These are phyloP conservation scores for Helotiales sp. DNA, from an alignment of 2,329 filamentous ascomycete species.

Conservation along the genomic window DNA sequence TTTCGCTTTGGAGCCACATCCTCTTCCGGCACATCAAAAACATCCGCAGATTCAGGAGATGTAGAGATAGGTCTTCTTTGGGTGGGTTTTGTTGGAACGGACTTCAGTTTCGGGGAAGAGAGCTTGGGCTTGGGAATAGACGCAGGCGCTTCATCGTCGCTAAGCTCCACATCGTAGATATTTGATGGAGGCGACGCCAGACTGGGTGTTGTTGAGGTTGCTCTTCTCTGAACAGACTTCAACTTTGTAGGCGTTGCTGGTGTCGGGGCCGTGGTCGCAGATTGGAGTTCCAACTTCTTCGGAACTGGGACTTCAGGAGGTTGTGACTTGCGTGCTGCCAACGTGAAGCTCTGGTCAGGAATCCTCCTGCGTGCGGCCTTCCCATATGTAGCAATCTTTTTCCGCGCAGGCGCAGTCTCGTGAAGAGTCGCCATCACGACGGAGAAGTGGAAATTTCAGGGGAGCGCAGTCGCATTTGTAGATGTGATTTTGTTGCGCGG, in stretches of 20 bases:
- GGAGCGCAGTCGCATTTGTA: not conserved
- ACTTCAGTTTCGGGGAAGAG: not conserved
- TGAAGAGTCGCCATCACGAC: slow-evolving; percentile 32
- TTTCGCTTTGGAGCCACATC: slow-evolving; percentile 16
- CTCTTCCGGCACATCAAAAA: slow-evolving; percentile 26
- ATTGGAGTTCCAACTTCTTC: not conserved
- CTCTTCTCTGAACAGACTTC: slow-evolving; percentile 6
- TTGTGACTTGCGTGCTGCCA: slow-evolving; percentile 21
- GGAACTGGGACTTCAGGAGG: slow-evolving; percentile 19
- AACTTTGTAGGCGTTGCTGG: slow-evolving; percentile 10
- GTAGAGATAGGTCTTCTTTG: not conserved
- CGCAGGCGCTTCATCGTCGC: slow-evolving; percentile 18
- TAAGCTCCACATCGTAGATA: slow-evolving; percentile 18
- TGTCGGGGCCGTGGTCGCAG: slow-evolving; percentile 5
- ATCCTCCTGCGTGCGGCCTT: slow-evolving; percentile 33
- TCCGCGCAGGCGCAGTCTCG: slow-evolving; percentile 26
- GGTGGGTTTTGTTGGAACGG: not conserved
- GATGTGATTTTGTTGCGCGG: not conserved
- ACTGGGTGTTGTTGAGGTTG: slow-evolving; percentile 9
- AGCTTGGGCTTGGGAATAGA: not conserved
- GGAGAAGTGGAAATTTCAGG: not conserved
- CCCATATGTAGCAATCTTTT: slow-evolving; percentile 36
- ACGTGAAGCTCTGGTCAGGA: slow-evolving; percentile 29
- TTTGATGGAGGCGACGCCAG: slow-evolving; percentile 1
- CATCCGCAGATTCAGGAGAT: slow-evolving; percentile 1